These are phyloP conservation scores for Mycosphaerella sp. DNA, from an alignment of 2,329 filamentous ascomycete species.

Conservation along the genomic window DNA sequence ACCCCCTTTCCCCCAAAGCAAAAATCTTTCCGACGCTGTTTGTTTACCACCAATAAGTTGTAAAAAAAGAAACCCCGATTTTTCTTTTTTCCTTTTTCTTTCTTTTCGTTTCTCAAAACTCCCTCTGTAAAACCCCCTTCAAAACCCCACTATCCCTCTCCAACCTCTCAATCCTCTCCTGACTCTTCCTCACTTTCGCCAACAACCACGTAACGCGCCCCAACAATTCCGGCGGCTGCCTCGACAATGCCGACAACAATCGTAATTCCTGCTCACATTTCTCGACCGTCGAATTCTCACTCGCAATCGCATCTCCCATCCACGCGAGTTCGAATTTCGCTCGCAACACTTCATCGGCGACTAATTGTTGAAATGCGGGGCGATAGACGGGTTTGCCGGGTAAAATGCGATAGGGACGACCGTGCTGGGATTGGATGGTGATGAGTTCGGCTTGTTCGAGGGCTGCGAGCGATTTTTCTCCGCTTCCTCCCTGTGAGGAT, in stretches of 20 bases:
- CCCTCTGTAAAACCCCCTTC: slow-evolving; percentile 61
- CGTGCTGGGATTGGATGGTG: slow-evolving; percentile 62
- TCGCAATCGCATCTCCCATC: slow-evolving; percentile 60
- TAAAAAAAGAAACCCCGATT: too few species aligned
- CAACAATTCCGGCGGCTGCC: slow-evolving; percentile 60
- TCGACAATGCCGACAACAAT: slow-evolving; percentile 63
- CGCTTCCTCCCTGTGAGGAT: slow-evolving; percentile 41
- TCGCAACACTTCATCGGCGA: slow-evolving; percentile 63
- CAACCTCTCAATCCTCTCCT: slow-evolving; percentile 65
- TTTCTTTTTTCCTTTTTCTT: too few species aligned
- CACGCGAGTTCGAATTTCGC: slow-evolving; percentile 61
- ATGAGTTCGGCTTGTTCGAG: slow-evolving; percentile 85
- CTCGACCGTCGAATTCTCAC: slow-evolving; percentile 66
- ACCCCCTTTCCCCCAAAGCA: too few species aligned
- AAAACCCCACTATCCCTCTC: slow-evolving; percentile 64
- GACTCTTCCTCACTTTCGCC: slow-evolving; percentile 64
- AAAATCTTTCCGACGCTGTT: too few species aligned
- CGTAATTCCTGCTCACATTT: slow-evolving; percentile 73
- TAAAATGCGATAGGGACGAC: slow-evolving; percentile 69
- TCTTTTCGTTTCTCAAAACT: slow-evolving; percentile 36
- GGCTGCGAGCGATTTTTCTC: slow-evolving; percentile 68
- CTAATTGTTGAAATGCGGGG: slow-evolving; percentile 69
- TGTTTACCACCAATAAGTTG: too few species aligned
- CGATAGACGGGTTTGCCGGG: slow-evolving; percentile 82
- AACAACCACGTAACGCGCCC: slow-evolving; percentile 66